Conservation (phyloP, 1,284 basidiomycete genomes). For the Ceratorhiza oryzae-sativae region DNA sequence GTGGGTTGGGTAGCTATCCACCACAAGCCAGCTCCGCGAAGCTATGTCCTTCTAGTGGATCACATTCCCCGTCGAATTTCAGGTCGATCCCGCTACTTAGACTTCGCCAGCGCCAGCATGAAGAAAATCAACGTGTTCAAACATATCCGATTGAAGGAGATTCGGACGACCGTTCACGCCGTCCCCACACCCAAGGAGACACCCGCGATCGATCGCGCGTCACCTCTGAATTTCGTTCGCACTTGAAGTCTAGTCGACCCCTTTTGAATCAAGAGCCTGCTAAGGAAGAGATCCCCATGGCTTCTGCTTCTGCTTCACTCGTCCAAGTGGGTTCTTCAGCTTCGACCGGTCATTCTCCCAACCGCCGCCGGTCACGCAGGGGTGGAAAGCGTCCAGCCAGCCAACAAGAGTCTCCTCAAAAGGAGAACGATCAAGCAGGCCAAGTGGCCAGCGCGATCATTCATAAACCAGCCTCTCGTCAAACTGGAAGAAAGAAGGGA, state of each 20-base stretch:
- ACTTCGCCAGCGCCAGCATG: slow-evolving; percentile 27
- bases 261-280: background rate
- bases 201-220: background rate
- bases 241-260: background rate
- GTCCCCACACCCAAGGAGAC: background rate
- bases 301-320: background rate
- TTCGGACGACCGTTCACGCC: too few species aligned
- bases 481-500: slow-evolving; percentile 5
- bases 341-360: background rate
- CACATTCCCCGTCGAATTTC: slow-evolving; percentile 8
- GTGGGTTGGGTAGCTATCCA: background rate
- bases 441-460: background rate
- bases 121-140: background rate
- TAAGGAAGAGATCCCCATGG: background rate
- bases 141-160: too few species aligned
- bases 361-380: slow-evolving; percentile 19
- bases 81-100: slow-evolving; percentile 34
- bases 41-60: background rate
- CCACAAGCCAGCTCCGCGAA: background rate
- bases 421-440: slow-evolving; percentile 17
- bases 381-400: background rate
- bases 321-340: background rate
- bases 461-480: background rate
- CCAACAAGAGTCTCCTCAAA: slow-evolving; percentile 3
- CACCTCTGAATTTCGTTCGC: background rate